phyloP scores from a whole-genome alignment of 1,284 basidiomycete species.

The Stereum hirsutum region DNA sequence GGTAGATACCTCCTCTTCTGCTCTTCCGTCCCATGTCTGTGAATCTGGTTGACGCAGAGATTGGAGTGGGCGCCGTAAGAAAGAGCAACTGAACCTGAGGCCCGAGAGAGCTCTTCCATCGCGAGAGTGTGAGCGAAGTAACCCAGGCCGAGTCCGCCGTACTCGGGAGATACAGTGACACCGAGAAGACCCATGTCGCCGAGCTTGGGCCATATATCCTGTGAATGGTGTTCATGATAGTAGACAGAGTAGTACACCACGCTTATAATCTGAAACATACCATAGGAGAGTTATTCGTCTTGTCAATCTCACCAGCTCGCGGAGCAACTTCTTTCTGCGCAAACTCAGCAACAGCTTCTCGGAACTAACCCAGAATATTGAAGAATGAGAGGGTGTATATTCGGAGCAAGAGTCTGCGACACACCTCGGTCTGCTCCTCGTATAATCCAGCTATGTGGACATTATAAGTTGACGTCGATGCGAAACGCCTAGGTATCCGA shows the following conservation, averaged over 20 bases:
- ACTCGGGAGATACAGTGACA: slow-evolving; percentile 74
- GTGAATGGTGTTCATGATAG: slow-evolving; percentile 5
- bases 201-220: slow-evolving; percentile 87
- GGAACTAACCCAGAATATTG: slow-evolving; percentile 44
- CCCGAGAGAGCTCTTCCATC: slow-evolving; percentile 88
- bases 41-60: slow-evolving; percentile 84
- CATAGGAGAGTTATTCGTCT: slow-evolving; percentile 67
- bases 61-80: slow-evolving; percentile 95
- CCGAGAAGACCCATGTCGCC: slow-evolving; percentile 83
- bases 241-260: background rate
- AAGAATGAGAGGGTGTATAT: background rate
- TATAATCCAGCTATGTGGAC: slow-evolving; percentile 72
- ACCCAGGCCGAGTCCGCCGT: slow-evolving; percentile 72
- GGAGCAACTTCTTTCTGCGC: slow-evolving; percentile 77
- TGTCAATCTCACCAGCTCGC: slow-evolving; percentile 77
- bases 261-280: slow-evolving; percentile 29
- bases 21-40: slow-evolving; percentile 77
- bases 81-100: slow-evolving; percentile 85
- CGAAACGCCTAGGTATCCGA: too few relatives aligned
- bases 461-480: slow-evolving; percentile 72
- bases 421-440: slow-evolving; percentile 77
- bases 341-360: slow-evolving; percentile 70
- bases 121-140: slow-evolving; percentile 87
- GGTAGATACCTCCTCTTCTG: slow-evolving; percentile 89
- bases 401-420: slow-evolving; percentile 12